phyloP scores from a whole-genome alignment of 2,329 filamentous ascomycete genomes.

The Monosporascus sp. region DNA sequence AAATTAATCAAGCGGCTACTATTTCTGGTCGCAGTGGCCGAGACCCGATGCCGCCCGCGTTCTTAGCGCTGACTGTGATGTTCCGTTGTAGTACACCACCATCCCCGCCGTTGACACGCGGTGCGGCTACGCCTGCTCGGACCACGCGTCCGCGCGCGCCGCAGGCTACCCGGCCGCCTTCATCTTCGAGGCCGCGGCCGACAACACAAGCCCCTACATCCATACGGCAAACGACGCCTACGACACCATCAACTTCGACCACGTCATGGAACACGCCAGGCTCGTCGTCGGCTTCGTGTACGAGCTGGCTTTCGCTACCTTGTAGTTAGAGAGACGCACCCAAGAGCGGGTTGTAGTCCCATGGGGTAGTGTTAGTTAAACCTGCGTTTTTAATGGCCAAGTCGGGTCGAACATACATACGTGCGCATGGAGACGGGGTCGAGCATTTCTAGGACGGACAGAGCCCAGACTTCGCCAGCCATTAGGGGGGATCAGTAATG shows the following conservation, averaged over 20 bases:
- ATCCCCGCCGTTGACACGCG: slow-evolving; percentile 38
- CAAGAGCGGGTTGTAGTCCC: too few species aligned
- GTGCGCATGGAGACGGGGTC: too few species aligned
- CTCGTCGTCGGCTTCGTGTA: slow-evolving; percentile 40
- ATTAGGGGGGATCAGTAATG: too few species aligned
- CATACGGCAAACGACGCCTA: slow-evolving; percentile 68
- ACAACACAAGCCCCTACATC: slow-evolving; percentile 61
- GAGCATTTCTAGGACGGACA: too few species aligned
- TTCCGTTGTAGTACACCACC: slow-evolving; percentile 22
- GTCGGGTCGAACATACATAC: too few species aligned
- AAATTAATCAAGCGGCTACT: too few species aligned
- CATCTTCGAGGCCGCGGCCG: slow-evolving; percentile 57
- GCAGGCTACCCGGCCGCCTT: slow-evolving; percentile 60
- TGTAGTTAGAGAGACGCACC: background rate
- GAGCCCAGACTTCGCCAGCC: too few species aligned
- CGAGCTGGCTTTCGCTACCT: slow-evolving; percentile 33
- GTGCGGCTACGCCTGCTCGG: slow-evolving; percentile 55
- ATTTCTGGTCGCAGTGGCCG: too few species aligned
- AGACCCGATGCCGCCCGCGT: too few species aligned
- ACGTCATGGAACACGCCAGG: slow-evolving; percentile 60
- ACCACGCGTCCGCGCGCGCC: slow-evolving; percentile 62
- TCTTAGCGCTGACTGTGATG: background rate
- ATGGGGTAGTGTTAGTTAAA: too few species aligned
- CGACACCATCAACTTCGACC: slow-evolving; percentile 60
- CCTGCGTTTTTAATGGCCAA: too few species aligned